These are phyloP conservation scores for Serendipita indica DNA, from an alignment of 768 basidiomycete species.

Conservation along the genomic window DNA sequence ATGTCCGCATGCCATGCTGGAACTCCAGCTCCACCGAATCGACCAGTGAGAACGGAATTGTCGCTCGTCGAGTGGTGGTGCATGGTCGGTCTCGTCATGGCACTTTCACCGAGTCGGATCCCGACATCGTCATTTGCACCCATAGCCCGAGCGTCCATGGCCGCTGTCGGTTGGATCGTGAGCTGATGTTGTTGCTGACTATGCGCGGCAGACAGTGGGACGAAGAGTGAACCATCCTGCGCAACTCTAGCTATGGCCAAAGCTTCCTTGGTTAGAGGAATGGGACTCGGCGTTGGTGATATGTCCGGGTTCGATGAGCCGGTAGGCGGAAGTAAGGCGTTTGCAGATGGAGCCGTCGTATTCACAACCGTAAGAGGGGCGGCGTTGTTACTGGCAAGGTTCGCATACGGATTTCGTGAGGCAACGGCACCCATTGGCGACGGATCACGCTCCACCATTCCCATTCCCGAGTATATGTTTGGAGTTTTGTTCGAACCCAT, in stretches of 20 bases:
- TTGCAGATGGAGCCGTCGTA: not conserved
- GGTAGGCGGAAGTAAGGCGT: too few relatives aligned
- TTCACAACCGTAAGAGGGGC: not conserved
- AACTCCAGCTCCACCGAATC: too few relatives aligned
- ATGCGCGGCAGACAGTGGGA: not conserved
- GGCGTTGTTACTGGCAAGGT: not conserved
- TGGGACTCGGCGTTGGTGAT: not conserved
- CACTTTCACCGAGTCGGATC: too few relatives aligned
- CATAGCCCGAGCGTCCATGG: not conserved
- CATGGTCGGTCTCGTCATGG: too few relatives aligned
- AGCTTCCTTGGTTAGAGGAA: constrained; percentile 2
- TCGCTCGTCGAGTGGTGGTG: too few relatives aligned
- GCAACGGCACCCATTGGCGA: not conserved
- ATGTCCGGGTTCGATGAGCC: too few relatives aligned
- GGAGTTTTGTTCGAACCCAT: not conserved
- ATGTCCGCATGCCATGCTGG: not conserved
- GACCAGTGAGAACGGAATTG: too few relatives aligned
- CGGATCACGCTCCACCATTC: not conserved
- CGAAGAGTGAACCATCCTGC: not conserved
- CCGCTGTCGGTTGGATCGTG: too few relatives aligned
- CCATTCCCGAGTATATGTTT: not conserved
- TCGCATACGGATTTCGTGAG: not conserved
- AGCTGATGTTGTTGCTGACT: too few relatives aligned
- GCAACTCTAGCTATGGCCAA: not conserved
- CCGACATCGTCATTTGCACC: not conserved